These are phyloP conservation scores for Gamarada debralockiae DNA, from an alignment of 495 filamentous ascomycete genomes.

Conservation along the genomic window DNA sequence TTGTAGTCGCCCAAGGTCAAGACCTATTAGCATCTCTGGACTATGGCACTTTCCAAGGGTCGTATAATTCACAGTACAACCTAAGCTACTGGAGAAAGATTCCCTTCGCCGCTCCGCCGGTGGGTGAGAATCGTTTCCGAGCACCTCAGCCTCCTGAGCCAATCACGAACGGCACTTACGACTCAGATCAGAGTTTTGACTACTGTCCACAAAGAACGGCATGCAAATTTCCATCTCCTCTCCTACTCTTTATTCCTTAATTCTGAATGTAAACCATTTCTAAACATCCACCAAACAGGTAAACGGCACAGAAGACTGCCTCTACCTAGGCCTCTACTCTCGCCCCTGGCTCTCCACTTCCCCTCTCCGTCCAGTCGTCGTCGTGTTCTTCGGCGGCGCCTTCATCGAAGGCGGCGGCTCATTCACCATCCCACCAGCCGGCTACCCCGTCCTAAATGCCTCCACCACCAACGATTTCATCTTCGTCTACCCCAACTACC, in stretches of 20 bases:
- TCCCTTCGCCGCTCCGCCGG: slow-evolving; percentile 55
- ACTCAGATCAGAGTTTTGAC: slow-evolving; percentile 53
- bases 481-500: slow-evolving; percentile 61
- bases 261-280: background rate
- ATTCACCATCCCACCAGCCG: slow-evolving; percentile 49
- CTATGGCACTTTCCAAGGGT: slow-evolving; percentile 57
- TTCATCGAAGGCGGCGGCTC: slow-evolving; percentile 56
- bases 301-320: slow-evolving; percentile 53
- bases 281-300: too few species aligned
- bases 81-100: slow-evolving; percentile 57
- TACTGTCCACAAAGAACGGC: slow-evolving; percentile 54
- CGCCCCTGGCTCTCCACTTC: slow-evolving; percentile 44
- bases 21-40: slow-evolving; percentile 37
- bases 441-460: slow-evolving; percentile 52
- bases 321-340: slow-evolving; percentile 46
- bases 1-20: slow-evolving; percentile 9
- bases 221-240: slow-evolving; percentile 8
- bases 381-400: slow-evolving; percentile 58
- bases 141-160: slow-evolving; percentile 40
- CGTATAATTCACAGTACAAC: slow-evolving; percentile 45
- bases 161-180: slow-evolving; percentile 44
- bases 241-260: background rate
- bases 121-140: slow-evolving; percentile 47
- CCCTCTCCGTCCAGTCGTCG: slow-evolving; percentile 49
- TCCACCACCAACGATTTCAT: slow-evolving; percentile 48